These are phyloP conservation scores for Tolypocladium amazonense DNA, from an alignment of 2,329 filamentous ascomycete species.

Conservation along the genomic window DNA sequence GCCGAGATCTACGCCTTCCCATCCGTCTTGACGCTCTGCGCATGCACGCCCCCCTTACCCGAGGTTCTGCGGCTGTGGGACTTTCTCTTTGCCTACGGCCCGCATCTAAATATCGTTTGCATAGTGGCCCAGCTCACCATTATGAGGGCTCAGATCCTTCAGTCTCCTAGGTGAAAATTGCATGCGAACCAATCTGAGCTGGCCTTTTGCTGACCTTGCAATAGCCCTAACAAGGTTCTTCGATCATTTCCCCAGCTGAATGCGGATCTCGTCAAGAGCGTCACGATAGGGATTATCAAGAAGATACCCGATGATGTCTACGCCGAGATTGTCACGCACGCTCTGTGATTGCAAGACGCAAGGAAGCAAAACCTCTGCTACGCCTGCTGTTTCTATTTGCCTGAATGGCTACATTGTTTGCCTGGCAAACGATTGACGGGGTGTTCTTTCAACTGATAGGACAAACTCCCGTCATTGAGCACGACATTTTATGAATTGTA, in stretches of 20 bases:
- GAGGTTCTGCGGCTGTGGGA: slow-evolving; percentile 94
- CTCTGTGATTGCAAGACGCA: slow-evolving; percentile 39
- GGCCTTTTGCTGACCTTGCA: slow-evolving; percentile 9
- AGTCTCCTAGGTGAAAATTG: slow-evolving; percentile 60
- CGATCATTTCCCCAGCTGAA: slow-evolving; percentile 77
- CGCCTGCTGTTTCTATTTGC: background rate
- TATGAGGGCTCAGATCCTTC: slow-evolving; percentile 74
- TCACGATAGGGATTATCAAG: slow-evolving; percentile 76
- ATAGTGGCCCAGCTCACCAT: slow-evolving; percentile 92
- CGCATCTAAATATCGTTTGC: slow-evolving; percentile 89
- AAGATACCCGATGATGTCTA: slow-evolving; percentile 90
- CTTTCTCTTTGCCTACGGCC: slow-evolving; percentile 91
- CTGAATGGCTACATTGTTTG: background rate
- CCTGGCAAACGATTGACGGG: background rate
- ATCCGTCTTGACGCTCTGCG: slow-evolving; percentile 86
- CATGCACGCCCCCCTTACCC: slow-evolving; percentile 87
- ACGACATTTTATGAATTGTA: slow-evolving; percentile 1
- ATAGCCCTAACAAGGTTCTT: slow-evolving; percentile 84
- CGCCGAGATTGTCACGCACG: slow-evolving; percentile 79
- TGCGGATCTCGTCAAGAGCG: slow-evolving; percentile 71
- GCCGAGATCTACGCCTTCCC: slow-evolving; percentile 96
- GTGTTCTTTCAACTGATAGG: background rate
- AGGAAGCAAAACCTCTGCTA: background rate
- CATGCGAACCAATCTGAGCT: background rate
- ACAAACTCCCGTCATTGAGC: background rate